Base-by-base conservation (phyloP, 1,139 yeast genomes). In the Hanseniaspora uvarum region DNA sequence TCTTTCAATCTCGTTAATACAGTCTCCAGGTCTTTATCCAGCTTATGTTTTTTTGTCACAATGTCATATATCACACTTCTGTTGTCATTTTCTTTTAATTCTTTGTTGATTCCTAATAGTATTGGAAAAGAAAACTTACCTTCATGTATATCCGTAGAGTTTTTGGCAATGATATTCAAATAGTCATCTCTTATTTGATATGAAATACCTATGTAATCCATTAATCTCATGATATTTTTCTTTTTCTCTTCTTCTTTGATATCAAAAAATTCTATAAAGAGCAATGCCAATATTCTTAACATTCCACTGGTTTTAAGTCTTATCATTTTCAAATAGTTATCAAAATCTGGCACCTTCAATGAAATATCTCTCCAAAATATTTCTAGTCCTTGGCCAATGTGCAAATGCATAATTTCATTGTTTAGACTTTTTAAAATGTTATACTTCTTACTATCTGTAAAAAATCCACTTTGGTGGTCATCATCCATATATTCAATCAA, bases 41-140 rank as follows among this genome's bases (percentile, higher is more conserved):
- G 71, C 2, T 62, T 57, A 1, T 77, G 70, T 63, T 68, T 78
- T 70, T 60, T 74, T 57, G 48, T 70, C 62, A 59, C 55, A 57
- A 67, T 76, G 64, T 59, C 66, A 59, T 50, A 71, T 60, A 62
- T 68, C 46, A 70, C 59, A 16, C 74, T 65, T 56, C 72, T 73
- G 37, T 69, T 68, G 53, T 71, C 70, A 14, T 62, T 57, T 6
- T 66, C 60, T 48, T 68, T 70, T 19, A 61, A 38, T 33, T 62
- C 65, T 50, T 57, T 60, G 16, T 71, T 62, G 5, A 82, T 67
- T 18, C 81, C 77, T 66, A 86, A 94, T 36, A 87, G 76, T 7
- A 88, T 80, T 0, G 96, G 96, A 58, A 86, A 82, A 0, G 94
- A 83, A 57, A 84, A 77, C 67, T 88, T 89, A 0, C 96, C 96